Base-by-base conservation (phyloP, 2,329 filamentous ascomycete genomes). In the Fusarium avenaceum region DNA sequence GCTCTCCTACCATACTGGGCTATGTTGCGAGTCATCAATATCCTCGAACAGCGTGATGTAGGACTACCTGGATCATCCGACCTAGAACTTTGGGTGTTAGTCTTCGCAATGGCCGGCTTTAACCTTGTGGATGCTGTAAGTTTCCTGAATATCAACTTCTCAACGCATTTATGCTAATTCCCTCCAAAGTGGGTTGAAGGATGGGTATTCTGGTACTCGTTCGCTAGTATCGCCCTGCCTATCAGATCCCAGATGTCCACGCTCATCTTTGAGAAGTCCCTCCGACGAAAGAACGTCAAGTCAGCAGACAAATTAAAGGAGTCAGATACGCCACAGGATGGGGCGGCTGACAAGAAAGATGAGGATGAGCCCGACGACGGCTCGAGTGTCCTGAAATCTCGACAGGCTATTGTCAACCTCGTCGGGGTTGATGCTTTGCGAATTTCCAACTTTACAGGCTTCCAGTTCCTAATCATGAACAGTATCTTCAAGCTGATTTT, bases 211-310 rank as follows among this genome's bases (percentile, higher is more conserved):
- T 94, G 90, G 89, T 80, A 90, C 47, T 87, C 87, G 0, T 89
- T 86, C 77, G 84, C 86, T 1, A 84, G 87, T 51, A 75, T 94
- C 13, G 84, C 84, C 45, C 83, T 93, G 24, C 90, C 91, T 0
- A 81, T 94, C 17, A 87, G 90, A 51, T 85, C 88, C 28, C 89
- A 94, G 71, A 80, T 96, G 3, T 88, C 90, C 3, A 86, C 90
- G 1, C 82, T 93, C 9, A 86, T 95, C 17, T 95, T 94, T 71
- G 86, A 90, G 62, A 96, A 96, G 76, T 87, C 91, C 0, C 88
- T 94, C 83, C 85, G 90, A 43, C 86, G 90, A 48, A 95, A 95
- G 75, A 92, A 94, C 76, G 87, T 92, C 40, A 93, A 93, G 75
- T 85, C 87, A 13, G 83, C 86, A 6, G 82, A 81, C 35, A 88